These are phyloP conservation scores for Linum trigynum DNA, from an alignment of 345 rosid species.

Conservation along the genomic window DNA sequence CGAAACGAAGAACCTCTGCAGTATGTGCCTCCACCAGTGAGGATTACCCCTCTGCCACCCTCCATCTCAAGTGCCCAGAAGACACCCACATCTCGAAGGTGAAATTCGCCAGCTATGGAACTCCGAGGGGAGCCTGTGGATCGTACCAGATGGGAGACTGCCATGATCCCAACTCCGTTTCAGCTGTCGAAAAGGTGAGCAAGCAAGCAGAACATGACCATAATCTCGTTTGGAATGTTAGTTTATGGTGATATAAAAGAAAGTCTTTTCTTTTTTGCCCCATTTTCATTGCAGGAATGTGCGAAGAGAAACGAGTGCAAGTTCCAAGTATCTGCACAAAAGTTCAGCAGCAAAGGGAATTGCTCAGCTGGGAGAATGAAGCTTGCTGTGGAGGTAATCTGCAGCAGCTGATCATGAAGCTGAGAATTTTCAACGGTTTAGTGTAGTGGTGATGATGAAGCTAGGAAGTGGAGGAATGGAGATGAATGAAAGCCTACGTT, in stretches of 20 bases:
- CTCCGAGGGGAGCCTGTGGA: constrained; percentile 48
- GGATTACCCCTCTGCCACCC: constrained; percentile 32
- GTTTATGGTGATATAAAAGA: not conserved
- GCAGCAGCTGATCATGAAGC: constrained; percentile 16
- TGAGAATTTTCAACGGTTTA: not conserved
- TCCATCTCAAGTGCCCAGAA: constrained; percentile 37
- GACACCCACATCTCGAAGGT: constrained; percentile 25
- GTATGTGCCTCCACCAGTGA: constrained; percentile 31
- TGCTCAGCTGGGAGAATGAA: constrained; percentile 28
- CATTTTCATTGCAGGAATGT: constrained; percentile 32
- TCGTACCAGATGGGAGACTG: constrained; percentile 42
- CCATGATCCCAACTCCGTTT: constrained; percentile 39
- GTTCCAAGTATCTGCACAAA: constrained; percentile 30
- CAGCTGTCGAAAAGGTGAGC: constrained; percentile 40
- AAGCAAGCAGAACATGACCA: not conserved
- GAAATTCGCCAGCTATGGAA: constrained; percentile 57
- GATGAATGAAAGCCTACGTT: not conserved
- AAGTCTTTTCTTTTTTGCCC: not conserved
- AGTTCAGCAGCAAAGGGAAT: constrained; percentile 22
- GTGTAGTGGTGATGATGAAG: not conserved
- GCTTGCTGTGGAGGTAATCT: constrained; percentile 42
- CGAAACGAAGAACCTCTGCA: constrained; percentile 45
- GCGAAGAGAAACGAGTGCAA: constrained; percentile 34
- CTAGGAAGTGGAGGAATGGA: too few relatives aligned
- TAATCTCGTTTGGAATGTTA: not conserved